These are phyloP conservation scores for Clonostachys byssicola DNA, from an alignment of 2,329 filamentous ascomycete genomes.

Conservation along the genomic window DNA sequence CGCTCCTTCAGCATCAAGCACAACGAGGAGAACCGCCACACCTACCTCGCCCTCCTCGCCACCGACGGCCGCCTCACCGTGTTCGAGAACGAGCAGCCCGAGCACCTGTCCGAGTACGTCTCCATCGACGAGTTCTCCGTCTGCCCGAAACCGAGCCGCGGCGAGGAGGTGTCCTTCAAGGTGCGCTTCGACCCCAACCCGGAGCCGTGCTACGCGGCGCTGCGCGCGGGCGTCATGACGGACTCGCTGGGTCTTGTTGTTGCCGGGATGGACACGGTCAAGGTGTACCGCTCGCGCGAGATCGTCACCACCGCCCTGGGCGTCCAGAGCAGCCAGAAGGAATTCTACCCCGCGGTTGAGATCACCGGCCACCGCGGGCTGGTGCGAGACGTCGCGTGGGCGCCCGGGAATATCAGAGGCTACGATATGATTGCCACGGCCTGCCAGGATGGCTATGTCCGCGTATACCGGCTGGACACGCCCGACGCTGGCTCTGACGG, in stretches of 20 bases:
- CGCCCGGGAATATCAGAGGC: constrained; percentile 83
- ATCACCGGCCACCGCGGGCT: constrained; percentile 70
- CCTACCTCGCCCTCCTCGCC: constrained; percentile 80
- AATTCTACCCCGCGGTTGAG: constrained; percentile 82
- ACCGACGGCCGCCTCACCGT: constrained; percentile 77
- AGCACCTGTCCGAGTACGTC: constrained; percentile 73
- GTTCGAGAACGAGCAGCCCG: constrained; percentile 81
- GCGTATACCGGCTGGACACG: constrained; percentile 80
- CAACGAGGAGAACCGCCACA: constrained; percentile 75
- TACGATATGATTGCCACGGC: constrained; percentile 90
- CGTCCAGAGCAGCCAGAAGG: constrained; percentile 55
- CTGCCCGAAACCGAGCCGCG: constrained; percentile 65
- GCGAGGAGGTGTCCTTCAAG: constrained; percentile 83
- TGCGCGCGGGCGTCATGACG: constrained; percentile 75
- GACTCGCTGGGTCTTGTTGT: constrained; percentile 81
- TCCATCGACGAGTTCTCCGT: constrained; percentile 74
- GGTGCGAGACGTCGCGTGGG: constrained; percentile 88
- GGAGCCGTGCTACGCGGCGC: constrained; percentile 71
- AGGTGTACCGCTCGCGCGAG: constrained; percentile 74
- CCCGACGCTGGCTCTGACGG: constrained; percentile 40
- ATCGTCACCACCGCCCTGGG: constrained; percentile 47
- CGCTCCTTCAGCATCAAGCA: constrained; percentile 82
- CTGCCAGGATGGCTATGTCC: constrained; percentile 84
- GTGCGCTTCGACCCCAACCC: constrained; percentile 87
- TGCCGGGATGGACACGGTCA: constrained; percentile 78